Evolutionary conservation across 2,329 filamentous ascomycete species (phyloP), one percentile per base, ranked within the genome.

Genomic region (Penicillium sp.): DNA sequence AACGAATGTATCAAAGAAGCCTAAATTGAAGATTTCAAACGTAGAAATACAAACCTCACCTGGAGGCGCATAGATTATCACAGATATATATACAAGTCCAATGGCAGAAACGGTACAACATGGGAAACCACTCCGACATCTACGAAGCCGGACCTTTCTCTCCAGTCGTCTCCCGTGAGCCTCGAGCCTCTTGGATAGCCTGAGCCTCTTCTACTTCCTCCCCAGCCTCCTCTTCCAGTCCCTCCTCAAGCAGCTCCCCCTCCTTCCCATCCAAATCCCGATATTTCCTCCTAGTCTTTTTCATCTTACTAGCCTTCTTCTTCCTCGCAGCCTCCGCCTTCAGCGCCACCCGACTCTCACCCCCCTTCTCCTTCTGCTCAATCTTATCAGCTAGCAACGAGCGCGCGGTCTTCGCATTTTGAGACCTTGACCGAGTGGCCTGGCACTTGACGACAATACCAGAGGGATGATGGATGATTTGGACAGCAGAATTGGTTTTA

Each of bases 381-480:
- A 91, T 78, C 67, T 84, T 86, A 65, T 91, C 87, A 25, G 90
- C 90, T 29, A 97, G 81, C 43, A 96, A 79, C 63, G 87, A 81
- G 42, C 93, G 84, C 13, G 95, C 95, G 61, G 91, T 88, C 74
- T 90, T 93, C 62, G 93, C 86, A 73, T 99, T 99, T 76, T 96
- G 90, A 56, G 85, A 85, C 19, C 92, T 86, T 1, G 91, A 96
- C 48, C 95, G 88, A 9, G 95, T 98, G 21, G 89, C 92, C 77
- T 99, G 95, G 55, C 87, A 93, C 78, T 99, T 99, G 62, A 99
- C 85, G 14, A 98, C 93, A 53, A 97, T 86, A 60, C 93, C 93
- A 0, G 93, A 96, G 6, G 93, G 92, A 16, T 90, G 78, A 75
- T 99, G 95, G 65, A 89, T 95, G 35, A 99, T 82, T 73, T 99